Evolutionary conservation across 2,329 filamentous ascomycete genomes (phyloP).

Genomic region (Venturia nashicola): DNA sequence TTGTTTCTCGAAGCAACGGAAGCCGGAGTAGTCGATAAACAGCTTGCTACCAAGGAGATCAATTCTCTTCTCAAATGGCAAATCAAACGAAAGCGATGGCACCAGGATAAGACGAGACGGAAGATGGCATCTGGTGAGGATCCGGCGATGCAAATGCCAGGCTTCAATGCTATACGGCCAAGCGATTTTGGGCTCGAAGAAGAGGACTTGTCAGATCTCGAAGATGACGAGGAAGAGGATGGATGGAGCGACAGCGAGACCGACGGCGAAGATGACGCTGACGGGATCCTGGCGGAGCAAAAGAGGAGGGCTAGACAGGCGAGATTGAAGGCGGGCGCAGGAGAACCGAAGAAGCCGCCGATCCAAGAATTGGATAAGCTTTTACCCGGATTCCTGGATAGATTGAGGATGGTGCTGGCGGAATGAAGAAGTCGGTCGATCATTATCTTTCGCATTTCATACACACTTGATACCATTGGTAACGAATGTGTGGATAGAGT

Average conservation of each 20-base stretch:
- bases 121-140: conserved; percentile 70
- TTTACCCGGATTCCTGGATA: conserved; percentile 64
- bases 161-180: conserved; percentile 52
- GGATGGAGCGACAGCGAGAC: conserved; percentile 57
- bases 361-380: conserved; percentile 73
- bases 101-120: conserved; percentile 91
- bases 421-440: conserved; percentile 33
- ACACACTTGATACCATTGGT: background rate
- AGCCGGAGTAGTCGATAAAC: conserved; percentile 54
- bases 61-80: conserved; percentile 86
- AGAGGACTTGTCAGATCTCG: conserved; percentile 73
- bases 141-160: conserved; percentile 33
- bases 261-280: conserved; percentile 47
- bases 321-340: conserved; percentile 64
- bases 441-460: background rate
- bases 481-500: background rate
- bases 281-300: conserved; percentile 80
- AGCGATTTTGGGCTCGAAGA: conserved; percentile 84
- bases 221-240: conserved; percentile 51
- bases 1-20: conserved; percentile 72
- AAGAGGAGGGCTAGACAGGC: conserved; percentile 64
- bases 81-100: conserved; percentile 92
- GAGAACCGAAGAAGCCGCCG: conserved; percentile 70
- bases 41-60: conserved; percentile 66
- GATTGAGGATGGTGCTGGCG: conserved; percentile 72